Evolutionary conservation across 1,284 basidiomycete species (phyloP), one percentile per base, ranked within the genome.

Genomic region (Exsudoporus floridanus): DNA sequence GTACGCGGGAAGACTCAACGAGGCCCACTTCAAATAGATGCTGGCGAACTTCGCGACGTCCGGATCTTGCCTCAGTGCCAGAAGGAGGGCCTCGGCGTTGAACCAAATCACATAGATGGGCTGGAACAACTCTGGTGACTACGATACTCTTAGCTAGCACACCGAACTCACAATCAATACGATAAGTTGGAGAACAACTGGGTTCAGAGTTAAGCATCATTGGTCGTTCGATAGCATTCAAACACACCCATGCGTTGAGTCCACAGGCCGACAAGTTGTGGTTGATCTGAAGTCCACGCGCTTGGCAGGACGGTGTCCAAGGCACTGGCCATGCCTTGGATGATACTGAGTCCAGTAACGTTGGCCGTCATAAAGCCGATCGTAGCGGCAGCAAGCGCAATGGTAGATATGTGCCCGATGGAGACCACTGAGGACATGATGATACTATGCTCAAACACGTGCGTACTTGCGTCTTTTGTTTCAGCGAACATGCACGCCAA

Each of bases 221-320:
- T 7, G 5, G 21, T 38, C 3, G 7, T 28, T 27, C 4, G 21
- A 37, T 13, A 12, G 23, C 4, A 2, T 41, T 19, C 10, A 14
- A 7, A 73, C 83, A 51, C 55, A 88, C 85, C 73, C 90, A 94
- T 94, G 57, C 94, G 78, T 69, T 95, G 92, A 9, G 89, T 77
- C 94, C 94, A 96, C 1, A 97, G 77, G 4, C 94, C 94, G 25
- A 98, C 93, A 1, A 92, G 77, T 10, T 86, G 77, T 0, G 93
- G 94, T 37, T 90, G 82, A 2, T 82, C 71, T 10, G 90, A 92
- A 0, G 94, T 94, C 90, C 93, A 98, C 3, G 94, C 92, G 21
- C 89, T 82, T 0, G 94, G 94, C 0, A 98, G 79, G 63, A 97
- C 80, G 0, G 94, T 94, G 64, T 98, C 94, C 27, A 98, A 79